Conservation (phyloP, 106 monocot genomes). For the Dioscorea alata region DNA sequence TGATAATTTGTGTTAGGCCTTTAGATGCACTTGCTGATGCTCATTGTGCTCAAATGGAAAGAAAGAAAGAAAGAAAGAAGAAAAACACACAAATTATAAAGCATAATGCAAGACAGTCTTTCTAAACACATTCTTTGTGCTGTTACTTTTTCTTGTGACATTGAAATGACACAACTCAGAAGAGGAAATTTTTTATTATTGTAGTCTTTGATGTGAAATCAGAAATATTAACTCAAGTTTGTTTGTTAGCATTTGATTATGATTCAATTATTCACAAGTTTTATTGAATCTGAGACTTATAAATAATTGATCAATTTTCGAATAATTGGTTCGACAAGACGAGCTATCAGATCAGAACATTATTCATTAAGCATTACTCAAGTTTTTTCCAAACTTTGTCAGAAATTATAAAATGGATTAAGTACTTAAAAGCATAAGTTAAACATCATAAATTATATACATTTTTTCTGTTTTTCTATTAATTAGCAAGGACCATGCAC, state of each 20-base stretch:
- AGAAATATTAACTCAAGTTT: no score
- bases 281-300: no score
- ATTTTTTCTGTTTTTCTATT: not conserved
- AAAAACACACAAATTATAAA: not conserved
- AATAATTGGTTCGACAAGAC: no score
- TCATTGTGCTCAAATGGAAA: not conserved
- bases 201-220: no score
- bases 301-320: no score
- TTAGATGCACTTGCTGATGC: not conserved
- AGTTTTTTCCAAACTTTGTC: not conserved
- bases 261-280: not conserved
- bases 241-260: not conserved
- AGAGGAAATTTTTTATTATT: no score
- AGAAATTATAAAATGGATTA: not conserved
- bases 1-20: no score
- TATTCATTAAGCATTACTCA: no score
- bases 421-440: not conserved
- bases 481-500: not conserved
- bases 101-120: not conserved
- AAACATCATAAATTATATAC: not conserved
- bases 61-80: not conserved
- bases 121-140: not conserved
- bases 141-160: not conserved
- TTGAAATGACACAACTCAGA: not conserved
- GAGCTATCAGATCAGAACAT: no score